Percentiles rank a stretch among this genome's conserved stretches.
Conservation (phyloP, 2,329 filamentous ascomycete genomes). For the Lachnellula subtilissima region DNA sequence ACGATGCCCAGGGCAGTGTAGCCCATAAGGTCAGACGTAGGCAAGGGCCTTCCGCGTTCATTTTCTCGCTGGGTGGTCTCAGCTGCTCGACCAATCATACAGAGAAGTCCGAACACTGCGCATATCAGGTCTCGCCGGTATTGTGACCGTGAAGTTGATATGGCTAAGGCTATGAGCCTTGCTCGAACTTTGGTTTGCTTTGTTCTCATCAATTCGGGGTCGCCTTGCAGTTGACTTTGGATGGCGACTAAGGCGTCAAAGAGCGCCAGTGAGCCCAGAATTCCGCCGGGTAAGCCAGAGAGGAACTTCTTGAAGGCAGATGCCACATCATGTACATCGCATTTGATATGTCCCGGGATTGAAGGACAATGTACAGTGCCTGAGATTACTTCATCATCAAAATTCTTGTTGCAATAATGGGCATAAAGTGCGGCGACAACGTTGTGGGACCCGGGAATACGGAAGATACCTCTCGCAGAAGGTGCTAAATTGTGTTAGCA, state of each 20-base stretch:
- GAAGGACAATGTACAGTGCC: conserved; percentile 55
- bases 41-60: conserved; percentile 45
- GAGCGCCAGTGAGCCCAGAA: conserved; percentile 56
- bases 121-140: conserved; percentile 61
- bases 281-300: conserved; percentile 57
- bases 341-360: conserved; percentile 56
- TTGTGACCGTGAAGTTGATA: conserved; percentile 54
- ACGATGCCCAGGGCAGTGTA: conserved; percentile 59
- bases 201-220: conserved; percentile 47
- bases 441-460: conserved; percentile 53
- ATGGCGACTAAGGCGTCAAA: conserved; percentile 61
- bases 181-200: conserved; percentile 55
- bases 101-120: conserved; percentile 61
- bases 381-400: conserved; percentile 44
- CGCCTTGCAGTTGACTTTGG: conserved; percentile 49
- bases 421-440: conserved; percentile 56
- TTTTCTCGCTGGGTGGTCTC: conserved; percentile 51
- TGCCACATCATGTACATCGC: conserved; percentile 59
- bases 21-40: conserved; percentile 57
- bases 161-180: conserved; percentile 59
- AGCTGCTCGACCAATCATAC: conserved; percentile 53
- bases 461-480: conserved; percentile 54
- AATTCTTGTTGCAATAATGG: conserved; percentile 53
- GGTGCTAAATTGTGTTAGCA: conserved; percentile 26
- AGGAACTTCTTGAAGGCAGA: conserved; percentile 64